Evolutionary conservation across 2,329 filamentous ascomycete species (phyloP).

Genomic region (Curvularia hawaiiensis): DNA sequence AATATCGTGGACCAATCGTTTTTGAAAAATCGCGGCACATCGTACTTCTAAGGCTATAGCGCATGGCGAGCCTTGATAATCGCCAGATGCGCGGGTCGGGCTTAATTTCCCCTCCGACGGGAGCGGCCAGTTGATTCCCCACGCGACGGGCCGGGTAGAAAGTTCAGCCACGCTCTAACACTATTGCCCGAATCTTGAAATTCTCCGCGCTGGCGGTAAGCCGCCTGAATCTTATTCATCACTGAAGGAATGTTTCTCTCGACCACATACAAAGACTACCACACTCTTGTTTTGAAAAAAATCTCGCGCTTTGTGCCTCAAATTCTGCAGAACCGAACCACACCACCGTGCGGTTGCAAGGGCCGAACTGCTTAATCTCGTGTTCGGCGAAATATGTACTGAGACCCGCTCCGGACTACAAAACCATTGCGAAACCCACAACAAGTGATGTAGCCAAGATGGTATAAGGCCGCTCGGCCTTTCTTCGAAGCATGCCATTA

Average conservation of each 20-base stretch:
- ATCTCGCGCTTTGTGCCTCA: background rate
- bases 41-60: background rate
- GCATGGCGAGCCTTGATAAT: background rate
- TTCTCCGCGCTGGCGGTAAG: too few relatives aligned
- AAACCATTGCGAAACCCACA: background rate
- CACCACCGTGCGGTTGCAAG: conserved; percentile 1
- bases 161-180: background rate
- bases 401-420: background rate
- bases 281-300: background rate
- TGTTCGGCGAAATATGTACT: background rate
- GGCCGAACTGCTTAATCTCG: background rate
- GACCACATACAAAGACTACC: background rate
- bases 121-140: conserved; percentile 1
- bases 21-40: background rate
- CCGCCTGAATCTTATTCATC: background rate
- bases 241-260: background rate
- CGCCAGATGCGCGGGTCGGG: background rate
- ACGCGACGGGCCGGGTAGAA: conserved; percentile 6
- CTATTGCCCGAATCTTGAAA: background rate
- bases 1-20: background rate
- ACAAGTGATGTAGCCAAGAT: background rate
- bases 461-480: conserved; percentile 1
- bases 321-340: background rate
- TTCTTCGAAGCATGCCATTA: background rate
- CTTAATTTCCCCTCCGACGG: conserved; percentile 1